Evolutionary conservation across 2,329 filamentous ascomycete species (phyloP).

Genomic region (Penicillium digitatum): DNA sequence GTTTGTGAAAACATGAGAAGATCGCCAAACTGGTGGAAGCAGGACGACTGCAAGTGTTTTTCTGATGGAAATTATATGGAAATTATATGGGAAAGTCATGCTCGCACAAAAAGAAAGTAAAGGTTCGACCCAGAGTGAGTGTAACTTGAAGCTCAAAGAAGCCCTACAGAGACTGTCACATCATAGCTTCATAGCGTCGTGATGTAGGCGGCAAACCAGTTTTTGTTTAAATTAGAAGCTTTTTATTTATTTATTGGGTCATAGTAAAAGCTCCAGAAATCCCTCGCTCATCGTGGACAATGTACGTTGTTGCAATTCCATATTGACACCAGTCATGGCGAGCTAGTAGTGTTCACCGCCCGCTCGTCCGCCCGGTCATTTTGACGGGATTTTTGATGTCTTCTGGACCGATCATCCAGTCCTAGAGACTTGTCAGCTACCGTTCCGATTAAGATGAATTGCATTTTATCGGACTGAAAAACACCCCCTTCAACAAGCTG

Average conservation of each 20-base stretch:
- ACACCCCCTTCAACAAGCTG: not conserved
- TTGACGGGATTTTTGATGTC: constrained; percentile 5
- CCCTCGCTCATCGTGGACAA: not conserved
- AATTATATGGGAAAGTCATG: too few species aligned
- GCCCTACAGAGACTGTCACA: not conserved
- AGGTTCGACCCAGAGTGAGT: not conserved
- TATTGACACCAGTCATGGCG: not conserved
- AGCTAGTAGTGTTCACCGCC: not conserved
- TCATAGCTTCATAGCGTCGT: not conserved
- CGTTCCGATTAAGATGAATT: constrained; percentile 8
- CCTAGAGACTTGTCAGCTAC: not conserved
- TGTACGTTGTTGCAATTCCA: not conserved
- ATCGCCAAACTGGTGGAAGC: too few species aligned
- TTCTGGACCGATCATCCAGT: not conserved
- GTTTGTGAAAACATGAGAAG: too few species aligned
- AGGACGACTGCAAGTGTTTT: too few species aligned
- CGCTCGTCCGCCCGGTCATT: constrained; percentile 2
- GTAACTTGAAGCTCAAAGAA: not conserved
- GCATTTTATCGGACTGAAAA: not conserved
- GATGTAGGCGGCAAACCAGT: not conserved
- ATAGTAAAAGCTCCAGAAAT: not conserved
- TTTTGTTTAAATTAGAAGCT: too few species aligned
- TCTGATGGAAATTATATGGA: too few species aligned
- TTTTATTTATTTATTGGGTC: too few species aligned
- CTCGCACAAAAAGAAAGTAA: not conserved